phyloP scores from a whole-genome alignment of 2,329 filamentous ascomycete species.

The Cordyceps javanica region DNA sequence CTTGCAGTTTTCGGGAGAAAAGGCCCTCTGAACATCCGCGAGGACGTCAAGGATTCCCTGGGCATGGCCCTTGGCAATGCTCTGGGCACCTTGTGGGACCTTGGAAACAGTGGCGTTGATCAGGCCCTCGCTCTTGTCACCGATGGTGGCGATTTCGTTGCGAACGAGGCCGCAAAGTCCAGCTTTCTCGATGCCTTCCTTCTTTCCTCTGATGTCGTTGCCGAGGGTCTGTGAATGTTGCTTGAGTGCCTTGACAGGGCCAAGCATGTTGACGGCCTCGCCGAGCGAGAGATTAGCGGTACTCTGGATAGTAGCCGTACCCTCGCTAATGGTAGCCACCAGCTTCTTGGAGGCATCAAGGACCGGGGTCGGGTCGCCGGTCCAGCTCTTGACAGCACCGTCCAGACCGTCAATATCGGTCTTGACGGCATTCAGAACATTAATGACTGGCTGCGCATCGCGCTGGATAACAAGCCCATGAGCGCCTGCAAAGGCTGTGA shows the following conservation, averaged over 20 bases:
- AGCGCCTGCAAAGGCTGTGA: not conserved
- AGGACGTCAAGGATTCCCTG: not conserved
- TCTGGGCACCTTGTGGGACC: not conserved
- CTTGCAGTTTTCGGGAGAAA: not conserved
- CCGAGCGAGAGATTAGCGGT: conserved; percentile 16
- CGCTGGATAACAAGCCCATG: not conserved
- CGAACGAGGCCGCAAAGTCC: not conserved
- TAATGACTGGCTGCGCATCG: not conserved
- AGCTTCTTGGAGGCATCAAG: conserved; percentile 14
- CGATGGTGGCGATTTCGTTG: not conserved
- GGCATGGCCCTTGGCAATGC: conserved; percentile 1
- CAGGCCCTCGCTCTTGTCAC: not conserved
- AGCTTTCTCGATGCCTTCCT: not conserved
- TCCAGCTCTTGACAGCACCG: conserved; percentile 18
- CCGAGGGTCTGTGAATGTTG: not conserved
- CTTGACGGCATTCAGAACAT: conserved; percentile 16
- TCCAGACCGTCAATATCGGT: conserved; percentile 15
- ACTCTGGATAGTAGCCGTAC: conserved; percentile 13
- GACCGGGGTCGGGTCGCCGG: conserved; percentile 14
- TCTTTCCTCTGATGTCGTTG: conserved; percentile 16
- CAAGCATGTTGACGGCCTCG: conserved; percentile 16
- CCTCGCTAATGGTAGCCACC: conserved; percentile 13
- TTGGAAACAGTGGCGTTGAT: conserved; percentile 4
- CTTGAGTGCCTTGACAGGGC: conserved; percentile 18
- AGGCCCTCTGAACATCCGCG: not conserved